Percentiles rank a stretch among this genome's conserved stretches.
These are phyloP conservation scores for Chlorella sp. DNA, from an alignment of 139 green algal species.

Conservation along the genomic window DNA sequence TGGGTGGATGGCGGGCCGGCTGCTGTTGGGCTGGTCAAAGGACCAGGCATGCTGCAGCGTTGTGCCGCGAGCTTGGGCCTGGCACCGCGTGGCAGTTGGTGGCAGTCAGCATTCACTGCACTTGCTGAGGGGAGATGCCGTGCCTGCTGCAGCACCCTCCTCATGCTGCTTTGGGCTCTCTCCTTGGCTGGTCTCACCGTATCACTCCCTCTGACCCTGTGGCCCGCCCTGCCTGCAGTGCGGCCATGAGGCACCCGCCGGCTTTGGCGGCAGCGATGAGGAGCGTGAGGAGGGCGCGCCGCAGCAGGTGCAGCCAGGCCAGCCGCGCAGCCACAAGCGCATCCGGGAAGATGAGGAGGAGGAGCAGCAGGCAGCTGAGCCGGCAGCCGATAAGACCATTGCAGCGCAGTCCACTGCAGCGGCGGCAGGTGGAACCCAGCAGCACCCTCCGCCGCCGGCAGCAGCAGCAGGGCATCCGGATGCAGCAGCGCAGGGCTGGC, in stretches of 20 bases:
- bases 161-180: too few species aligned
- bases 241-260: conserved; percentile 65
- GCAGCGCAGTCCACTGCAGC: background rate
- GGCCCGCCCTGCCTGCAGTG: conserved; percentile 53
- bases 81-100: too few species aligned
- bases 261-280: background rate
- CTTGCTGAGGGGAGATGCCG: too few species aligned
- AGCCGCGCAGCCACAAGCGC: too few species aligned
- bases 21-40: background rate
- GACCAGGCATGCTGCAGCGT: too few species aligned
- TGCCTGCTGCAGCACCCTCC: too few species aligned
- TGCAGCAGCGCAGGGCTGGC: conserved; percentile 13
- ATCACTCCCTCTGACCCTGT: too few species aligned
- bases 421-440: background rate
- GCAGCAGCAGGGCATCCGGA: background rate
- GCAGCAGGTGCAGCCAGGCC: background rate
- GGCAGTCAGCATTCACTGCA: too few species aligned
- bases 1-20: background rate
- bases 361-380: background rate
- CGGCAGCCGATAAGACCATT: background rate
- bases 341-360: background rate
- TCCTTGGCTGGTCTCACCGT: too few species aligned
- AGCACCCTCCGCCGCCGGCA: background rate
- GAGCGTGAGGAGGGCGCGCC: background rate
- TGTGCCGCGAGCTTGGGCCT: too few species aligned